Conservation (phyloP, 164 flowering plant genomes). For the Liriodendron chinense region DNA sequence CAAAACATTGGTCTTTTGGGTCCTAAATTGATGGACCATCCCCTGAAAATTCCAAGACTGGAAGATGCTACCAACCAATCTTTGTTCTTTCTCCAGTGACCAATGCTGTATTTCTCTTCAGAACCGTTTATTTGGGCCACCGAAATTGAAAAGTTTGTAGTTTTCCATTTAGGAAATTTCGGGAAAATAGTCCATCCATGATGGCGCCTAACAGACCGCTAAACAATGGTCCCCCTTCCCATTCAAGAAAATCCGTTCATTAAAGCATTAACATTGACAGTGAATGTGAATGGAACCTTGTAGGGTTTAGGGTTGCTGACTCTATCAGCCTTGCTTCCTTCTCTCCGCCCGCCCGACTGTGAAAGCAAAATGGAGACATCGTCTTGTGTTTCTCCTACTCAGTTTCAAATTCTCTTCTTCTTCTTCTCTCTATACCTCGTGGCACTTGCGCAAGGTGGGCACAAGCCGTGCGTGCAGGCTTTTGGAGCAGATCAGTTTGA, state of each 20-base stretch:
- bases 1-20: too few relatives aligned
- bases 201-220: not conserved
- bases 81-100: not conserved
- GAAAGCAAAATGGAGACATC: not conserved
- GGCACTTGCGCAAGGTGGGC: constrained; percentile 60
- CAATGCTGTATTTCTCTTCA: too few relatives aligned
- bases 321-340: constrained; percentile 35
- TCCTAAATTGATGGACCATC: too few relatives aligned
- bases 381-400: constrained; percentile 29
- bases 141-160: not conserved
- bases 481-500: constrained; percentile 75
- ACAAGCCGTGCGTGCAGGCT: constrained; percentile 61
- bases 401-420: constrained; percentile 37
- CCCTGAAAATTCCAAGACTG: not conserved
- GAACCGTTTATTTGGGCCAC: too few relatives aligned
- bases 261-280: too few relatives aligned
- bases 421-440: constrained; percentile 53
- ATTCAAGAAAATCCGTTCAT: not conserved
- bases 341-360: constrained; percentile 26
- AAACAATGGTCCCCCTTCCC: too few relatives aligned
- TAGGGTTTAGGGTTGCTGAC: constrained; percentile 55
- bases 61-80: not conserved
- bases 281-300: not conserved
- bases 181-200: not conserved
- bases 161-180: not conserved